Conservation (phyloP, 2,329 filamentous ascomycete genomes). For the Aspergillus nomiae region DNA sequence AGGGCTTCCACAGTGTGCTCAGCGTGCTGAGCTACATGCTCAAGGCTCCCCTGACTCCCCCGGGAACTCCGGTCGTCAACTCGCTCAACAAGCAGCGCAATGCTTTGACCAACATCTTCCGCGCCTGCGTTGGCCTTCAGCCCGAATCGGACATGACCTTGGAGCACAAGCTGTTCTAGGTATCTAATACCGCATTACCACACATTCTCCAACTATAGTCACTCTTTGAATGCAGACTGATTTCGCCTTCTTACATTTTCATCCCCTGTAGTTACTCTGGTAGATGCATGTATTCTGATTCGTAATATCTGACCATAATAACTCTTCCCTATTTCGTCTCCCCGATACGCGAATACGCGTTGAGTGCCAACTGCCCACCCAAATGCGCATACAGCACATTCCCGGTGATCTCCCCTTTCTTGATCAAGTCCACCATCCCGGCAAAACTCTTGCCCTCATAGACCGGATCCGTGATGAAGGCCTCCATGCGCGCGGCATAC, state of each 20-base stretch:
- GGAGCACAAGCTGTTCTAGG: slow-evolving; percentile 92
- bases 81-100: slow-evolving; percentile 93
- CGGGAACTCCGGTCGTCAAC: slow-evolving; percentile 94
- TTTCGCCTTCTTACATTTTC: background rate
- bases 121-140: slow-evolving; percentile 92
- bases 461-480: slow-evolving; percentile 73
- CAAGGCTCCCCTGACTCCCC: slow-evolving; percentile 87
- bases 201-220: slow-evolving; percentile 29
- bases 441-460: slow-evolving; percentile 77
- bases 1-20: slow-evolving; percentile 94
- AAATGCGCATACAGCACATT: slow-evolving; percentile 73
- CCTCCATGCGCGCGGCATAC: slow-evolving; percentile 68
- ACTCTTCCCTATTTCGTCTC: slow-evolving; percentile 9
- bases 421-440: slow-evolving; percentile 70
- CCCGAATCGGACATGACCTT: slow-evolving; percentile 99
- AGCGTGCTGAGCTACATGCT: slow-evolving; percentile 99
- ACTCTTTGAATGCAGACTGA: slow-evolving; percentile 24
- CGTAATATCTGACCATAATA: background rate
- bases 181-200: background rate
- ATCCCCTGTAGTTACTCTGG: background rate
- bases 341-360: slow-evolving; percentile 61
- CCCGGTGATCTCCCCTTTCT: slow-evolving; percentile 62
- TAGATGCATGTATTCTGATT: slow-evolving; percentile 4
- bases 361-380: slow-evolving; percentile 69
- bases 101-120: slow-evolving; percentile 96